These are phyloP conservation scores for Penicillium janthinellum DNA, from an alignment of 2,329 filamentous ascomycete species.

Conservation along the genomic window DNA sequence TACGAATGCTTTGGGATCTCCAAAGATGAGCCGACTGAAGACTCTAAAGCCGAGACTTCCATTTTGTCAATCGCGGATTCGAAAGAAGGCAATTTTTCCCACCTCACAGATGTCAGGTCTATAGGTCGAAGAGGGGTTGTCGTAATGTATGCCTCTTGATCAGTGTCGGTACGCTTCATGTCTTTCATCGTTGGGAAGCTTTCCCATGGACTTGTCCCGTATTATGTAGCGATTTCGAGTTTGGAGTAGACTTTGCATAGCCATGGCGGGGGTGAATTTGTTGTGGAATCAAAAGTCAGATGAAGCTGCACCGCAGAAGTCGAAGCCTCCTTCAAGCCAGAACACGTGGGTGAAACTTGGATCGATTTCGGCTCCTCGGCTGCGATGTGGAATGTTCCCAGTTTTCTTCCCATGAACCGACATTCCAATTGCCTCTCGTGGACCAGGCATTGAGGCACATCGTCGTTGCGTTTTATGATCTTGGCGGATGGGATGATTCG, in stretches of 20 bases:
- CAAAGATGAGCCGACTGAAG: not conserved
- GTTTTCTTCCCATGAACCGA: not conserved
- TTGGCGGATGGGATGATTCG: constrained; percentile 2
- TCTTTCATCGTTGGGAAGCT: constrained; percentile 3
- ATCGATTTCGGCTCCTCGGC: constrained; percentile 4
- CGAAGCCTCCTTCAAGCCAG: not conserved
- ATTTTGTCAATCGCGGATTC: not conserved
- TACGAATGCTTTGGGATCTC: not conserved
- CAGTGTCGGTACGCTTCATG: not conserved
- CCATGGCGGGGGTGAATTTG: constrained; percentile 6
- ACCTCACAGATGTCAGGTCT: constrained; percentile 1
- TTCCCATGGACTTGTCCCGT: constrained; percentile 8
- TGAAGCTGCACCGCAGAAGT: constrained; percentile 3
- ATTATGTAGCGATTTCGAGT: constrained; percentile 5
- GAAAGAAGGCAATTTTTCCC: constrained; percentile 9
- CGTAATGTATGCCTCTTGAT: constrained; percentile 4
- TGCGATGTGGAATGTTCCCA: constrained; percentile 2
- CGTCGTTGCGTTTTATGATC: not conserved
- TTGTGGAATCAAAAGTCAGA: constrained; percentile 3
- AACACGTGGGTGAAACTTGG: not conserved
- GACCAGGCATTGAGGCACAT: not conserved
- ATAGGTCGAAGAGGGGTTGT: not conserved
- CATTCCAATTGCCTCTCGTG: not conserved
- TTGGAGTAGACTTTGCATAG: constrained; percentile 2
- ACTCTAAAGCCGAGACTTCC: not conserved